Percentiles rank a stretch among this genome's conserved stretches.
These are phyloP conservation scores for Aphanomyces euteiches DNA, from an alignment of 352 stramenopile genomes.

Conservation along the genomic window DNA sequence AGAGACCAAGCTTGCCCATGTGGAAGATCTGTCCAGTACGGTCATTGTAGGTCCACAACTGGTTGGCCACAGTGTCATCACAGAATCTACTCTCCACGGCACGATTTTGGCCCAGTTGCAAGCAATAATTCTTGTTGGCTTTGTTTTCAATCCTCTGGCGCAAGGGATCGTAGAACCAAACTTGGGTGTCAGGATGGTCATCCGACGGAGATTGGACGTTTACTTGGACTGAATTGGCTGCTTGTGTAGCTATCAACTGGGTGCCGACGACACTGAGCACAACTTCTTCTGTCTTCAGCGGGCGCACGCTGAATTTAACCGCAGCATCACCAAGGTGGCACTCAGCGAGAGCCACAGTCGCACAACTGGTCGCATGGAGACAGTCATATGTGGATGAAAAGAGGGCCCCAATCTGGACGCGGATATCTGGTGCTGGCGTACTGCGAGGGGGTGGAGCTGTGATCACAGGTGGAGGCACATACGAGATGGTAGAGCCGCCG, in stretches of 20 bases:
- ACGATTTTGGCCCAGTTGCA: slow-evolving; percentile 58
- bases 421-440: neutral
- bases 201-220: slow-evolving; percentile 41
- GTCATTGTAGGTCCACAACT: slow-evolving; percentile 61
- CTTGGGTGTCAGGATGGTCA: slow-evolving; percentile 53
- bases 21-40: slow-evolving; percentile 46
- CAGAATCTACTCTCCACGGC: slow-evolving; percentile 62
- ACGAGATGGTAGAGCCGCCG: neutral
- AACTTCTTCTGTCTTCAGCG: slow-evolving; percentile 29
- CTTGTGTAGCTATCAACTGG: slow-evolving; percentile 46
- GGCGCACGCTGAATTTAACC: slow-evolving; percentile 26
- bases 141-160: slow-evolving; percentile 58
- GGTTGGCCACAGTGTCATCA: slow-evolving; percentile 51
- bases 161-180: slow-evolving; percentile 58
- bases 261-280: slow-evolving; percentile 33
- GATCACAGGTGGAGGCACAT: neutral
- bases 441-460: neutral
- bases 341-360: neutral
- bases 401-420: neutral
- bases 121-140: slow-evolving; percentile 55
- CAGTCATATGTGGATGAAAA: neutral
- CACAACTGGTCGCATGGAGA: slow-evolving; percentile 11
- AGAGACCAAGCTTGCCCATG: slow-evolving; percentile 46
- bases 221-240: slow-evolving; percentile 39
- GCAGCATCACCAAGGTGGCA: neutral